Percentiles rank a stretch among this genome's conserved stretches.
These are phyloP conservation scores for Rhododendron williamsianum DNA, from an alignment of 148 eudicot species.

Conservation along the genomic window DNA sequence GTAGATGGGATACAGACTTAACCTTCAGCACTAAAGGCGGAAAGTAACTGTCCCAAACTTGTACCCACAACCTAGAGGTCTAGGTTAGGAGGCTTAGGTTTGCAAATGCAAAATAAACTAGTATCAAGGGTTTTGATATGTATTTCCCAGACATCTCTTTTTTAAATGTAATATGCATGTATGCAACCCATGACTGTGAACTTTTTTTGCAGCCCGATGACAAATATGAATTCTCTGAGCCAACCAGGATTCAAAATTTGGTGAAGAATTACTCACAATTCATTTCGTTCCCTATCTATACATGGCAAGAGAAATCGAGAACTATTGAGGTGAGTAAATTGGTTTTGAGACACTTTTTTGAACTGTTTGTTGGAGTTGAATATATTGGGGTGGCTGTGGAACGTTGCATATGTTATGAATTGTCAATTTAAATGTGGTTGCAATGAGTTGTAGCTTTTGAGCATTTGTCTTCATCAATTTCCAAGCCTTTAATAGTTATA, in stretches of 20 bases:
- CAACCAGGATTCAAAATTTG: slow-evolving; percentile 66
- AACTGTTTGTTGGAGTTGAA: not conserved
- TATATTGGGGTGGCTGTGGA: not conserved
- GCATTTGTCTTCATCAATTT: not conserved
- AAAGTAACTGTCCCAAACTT: not conserved
- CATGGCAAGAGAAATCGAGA: slow-evolving; percentile 96
- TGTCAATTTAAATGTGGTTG: not conserved
- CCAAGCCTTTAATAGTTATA: too few relatives aligned
- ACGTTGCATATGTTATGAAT: not conserved
- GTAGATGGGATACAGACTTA: not conserved
- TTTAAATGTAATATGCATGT: too few relatives aligned
- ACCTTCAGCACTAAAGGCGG: not conserved
- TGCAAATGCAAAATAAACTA: not conserved
- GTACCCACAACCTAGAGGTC: not conserved
- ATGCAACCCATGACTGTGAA: not conserved
- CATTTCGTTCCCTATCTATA: slow-evolving; percentile 80
- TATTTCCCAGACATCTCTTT: not conserved
- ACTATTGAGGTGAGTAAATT: slow-evolving; percentile 64
- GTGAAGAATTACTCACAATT: slow-evolving; percentile 94
- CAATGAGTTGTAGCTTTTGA: not conserved
- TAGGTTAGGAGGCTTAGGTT: not conserved
- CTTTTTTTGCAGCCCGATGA: slow-evolving; percentile 77
- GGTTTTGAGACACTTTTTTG: not conserved
- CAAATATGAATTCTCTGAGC: slow-evolving; percentile 87
- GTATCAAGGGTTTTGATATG: not conserved